phyloP scores from a whole-genome alignment of 2,329 filamentous ascomycete genomes.

The Dryadomyces sulphureus region DNA sequence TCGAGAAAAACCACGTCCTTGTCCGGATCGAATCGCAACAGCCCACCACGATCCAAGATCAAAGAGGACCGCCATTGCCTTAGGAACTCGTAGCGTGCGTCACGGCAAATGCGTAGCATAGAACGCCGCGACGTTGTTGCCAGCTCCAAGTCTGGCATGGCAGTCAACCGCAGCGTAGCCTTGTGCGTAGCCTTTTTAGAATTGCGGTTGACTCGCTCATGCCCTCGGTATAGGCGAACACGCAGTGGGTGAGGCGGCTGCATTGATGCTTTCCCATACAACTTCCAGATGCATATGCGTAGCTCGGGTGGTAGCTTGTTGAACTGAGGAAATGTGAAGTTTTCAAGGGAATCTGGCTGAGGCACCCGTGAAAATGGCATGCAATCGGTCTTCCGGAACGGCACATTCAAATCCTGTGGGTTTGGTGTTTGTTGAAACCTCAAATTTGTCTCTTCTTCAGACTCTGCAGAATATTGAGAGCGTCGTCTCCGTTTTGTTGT shows the following conservation, averaged over 20 bases:
- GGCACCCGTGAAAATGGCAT: background rate
- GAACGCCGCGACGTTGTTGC: conserved; percentile 4
- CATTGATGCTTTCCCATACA: background rate
- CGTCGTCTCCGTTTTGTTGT: background rate
- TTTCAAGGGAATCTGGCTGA: background rate
- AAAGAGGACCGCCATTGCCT: conserved; percentile 4
- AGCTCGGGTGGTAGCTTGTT: conserved; percentile 7
- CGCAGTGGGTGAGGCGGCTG: conserved; percentile 9
- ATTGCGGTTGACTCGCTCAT: background rate
- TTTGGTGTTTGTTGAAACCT: background rate
- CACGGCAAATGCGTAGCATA: conserved; percentile 7
- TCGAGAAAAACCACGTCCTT: conserved; percentile 9
- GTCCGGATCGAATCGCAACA: conserved; percentile 6
- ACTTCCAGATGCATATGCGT: conserved; percentile 9
- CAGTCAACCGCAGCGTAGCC: conserved; percentile 5
- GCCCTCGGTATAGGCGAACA: conserved; percentile 10
- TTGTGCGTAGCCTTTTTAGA: background rate
- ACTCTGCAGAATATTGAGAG: background rate
- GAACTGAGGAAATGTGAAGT: conserved; percentile 4
- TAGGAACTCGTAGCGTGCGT: conserved; percentile 7
- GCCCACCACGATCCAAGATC: background rate
- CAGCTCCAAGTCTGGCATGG: conserved; percentile 8
- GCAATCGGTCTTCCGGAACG: background rate
- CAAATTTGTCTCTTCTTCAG: background rate
- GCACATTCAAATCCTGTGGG: background rate